phyloP scores from a whole-genome alignment of 345 rosid genomes.

The Orychophragmus violaceus region DNA sequence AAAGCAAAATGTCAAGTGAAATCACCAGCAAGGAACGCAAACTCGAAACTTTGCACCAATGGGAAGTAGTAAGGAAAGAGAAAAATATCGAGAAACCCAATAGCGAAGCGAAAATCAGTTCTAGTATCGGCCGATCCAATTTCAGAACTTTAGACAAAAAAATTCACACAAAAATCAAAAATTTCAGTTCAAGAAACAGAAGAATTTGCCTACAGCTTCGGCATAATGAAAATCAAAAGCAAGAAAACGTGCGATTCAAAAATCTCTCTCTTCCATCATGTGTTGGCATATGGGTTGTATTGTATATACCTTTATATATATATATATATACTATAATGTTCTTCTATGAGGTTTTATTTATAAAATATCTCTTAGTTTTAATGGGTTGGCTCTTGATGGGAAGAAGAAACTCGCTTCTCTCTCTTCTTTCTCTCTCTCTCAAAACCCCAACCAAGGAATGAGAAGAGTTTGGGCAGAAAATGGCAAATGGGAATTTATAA shows the following conservation, averaged over 20 bases:
- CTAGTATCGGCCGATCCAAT: slow-evolving; percentile 3
- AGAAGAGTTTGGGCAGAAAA: neutral
- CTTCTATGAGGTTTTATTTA: neutral
- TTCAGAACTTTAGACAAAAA: slow-evolving; percentile 10
- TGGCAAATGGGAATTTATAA: slow-evolving; percentile 30
- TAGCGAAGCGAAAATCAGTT: neutral
- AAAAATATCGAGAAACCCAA: neutral
- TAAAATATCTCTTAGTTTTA: neutral
- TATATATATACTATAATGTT: slow-evolving; percentile 5
- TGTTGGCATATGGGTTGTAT: neutral
- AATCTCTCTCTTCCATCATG: neutral
- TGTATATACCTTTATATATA: slow-evolving; percentile 14
- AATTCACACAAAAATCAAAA: neutral
- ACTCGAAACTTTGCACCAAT: slow-evolving; percentile 11
- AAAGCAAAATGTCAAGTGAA: slow-evolving; percentile 15
- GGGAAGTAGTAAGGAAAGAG: neutral
- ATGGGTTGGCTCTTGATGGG: slow-evolving; percentile 18
- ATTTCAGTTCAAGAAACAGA: neutral
- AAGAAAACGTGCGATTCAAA: slow-evolving; percentile 5
- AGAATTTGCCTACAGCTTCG: neutral
- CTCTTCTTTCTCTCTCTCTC: slow-evolving; percentile 15
- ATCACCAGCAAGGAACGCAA: slow-evolving; percentile 1
- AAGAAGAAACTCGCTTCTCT: slow-evolving; percentile 2
- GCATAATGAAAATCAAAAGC: neutral
- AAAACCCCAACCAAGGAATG: slow-evolving; percentile 26